Base-by-base conservation (phyloP, 2,329 filamentous ascomycete genomes). In the Monosporascus sp. region DNA sequence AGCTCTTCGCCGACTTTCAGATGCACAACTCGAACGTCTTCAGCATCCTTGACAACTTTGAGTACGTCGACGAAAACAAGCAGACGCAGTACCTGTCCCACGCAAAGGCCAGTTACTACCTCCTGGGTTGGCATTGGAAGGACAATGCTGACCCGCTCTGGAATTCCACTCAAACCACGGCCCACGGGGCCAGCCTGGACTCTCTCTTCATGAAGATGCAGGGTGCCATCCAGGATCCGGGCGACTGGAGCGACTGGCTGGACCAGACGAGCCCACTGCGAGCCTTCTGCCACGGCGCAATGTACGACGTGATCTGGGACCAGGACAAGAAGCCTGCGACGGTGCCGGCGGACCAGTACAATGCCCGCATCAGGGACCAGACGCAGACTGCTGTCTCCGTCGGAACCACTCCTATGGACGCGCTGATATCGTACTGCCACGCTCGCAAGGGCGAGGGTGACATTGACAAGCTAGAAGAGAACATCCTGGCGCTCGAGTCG, bases 21-120 rank as follows among this genome's bases (percentile, higher is more conserved):
- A 58, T 60, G 20, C 74, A 76, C 55, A 69, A 70, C 56, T 45
- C 60, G 6, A 75, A 75, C 51, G 72, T 75, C 8, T 74, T 76
- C 50, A 67, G 61, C 48, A 68, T 72, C 6, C 20, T 74, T 3
- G 74, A 76, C 55, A 69, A 67, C 27, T 72, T 76, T 18, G 48
- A 60, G 6, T 73, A 71, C 50, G 47, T 18, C 0, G 48, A 58
- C 7, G 49, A 52, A 7, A 17, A 48, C 6, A 44, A 52, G 0
- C 35, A 63, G 2, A 44, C 48, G 0, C 43, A 62, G 14, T 64
- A 65, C 43, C 56, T 71, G 0, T 22, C 54, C 2, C 9, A 51
- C 0, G 72, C 68, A 15, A 61, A 54, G 0, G 68, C 67, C 0
- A 66, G 60, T 55, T 76, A 75, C 55, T 72, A 70, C 54, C 57